Percentiles rank a stretch among this genome's conserved stretches.
Conservation (phyloP, 257 asterid species). For the Leonotis leonurus region DNA sequence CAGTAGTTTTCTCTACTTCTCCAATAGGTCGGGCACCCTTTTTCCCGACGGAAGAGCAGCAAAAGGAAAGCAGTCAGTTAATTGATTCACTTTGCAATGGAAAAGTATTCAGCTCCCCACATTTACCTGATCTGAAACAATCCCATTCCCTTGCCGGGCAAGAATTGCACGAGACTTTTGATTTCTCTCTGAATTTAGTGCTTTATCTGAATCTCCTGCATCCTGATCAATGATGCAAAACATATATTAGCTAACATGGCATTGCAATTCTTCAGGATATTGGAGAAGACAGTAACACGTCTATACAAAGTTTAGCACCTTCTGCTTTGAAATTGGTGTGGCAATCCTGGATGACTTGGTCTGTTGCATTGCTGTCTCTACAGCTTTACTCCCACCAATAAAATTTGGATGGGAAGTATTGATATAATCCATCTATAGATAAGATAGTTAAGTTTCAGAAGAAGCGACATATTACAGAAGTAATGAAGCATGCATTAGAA, state of each 20-base stretch:
- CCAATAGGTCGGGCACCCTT: conserved; percentile 61
- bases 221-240: conserved; percentile 41
- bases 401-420: conserved; percentile 66
- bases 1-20: conserved; percentile 57
- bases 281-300: neutral
- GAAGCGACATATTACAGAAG: neutral
- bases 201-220: conserved; percentile 53
- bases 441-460: conserved; percentile 3
- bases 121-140: conserved; percentile 80
- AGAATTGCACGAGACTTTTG: conserved; percentile 71
- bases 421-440: conserved; percentile 50
- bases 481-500: neutral
- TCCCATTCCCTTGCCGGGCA: conserved; percentile 75
- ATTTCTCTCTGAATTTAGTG: conserved; percentile 58
- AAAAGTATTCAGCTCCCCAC: neutral
- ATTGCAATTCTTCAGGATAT: neutral
- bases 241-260: conserved; percentile 4
- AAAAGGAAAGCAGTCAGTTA: conserved; percentile 14
- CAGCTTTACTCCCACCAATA: conserved; percentile 62
- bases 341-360: conserved; percentile 34
- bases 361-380: conserved; percentile 47
- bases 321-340: conserved; percentile 22
- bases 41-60: conserved; percentile 22
- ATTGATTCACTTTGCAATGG: neutral
- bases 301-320: conserved; percentile 12